These are phyloP conservation scores for Osmozyma mogii DNA, from an alignment of 805 yeast species.

Conservation along the genomic window DNA sequence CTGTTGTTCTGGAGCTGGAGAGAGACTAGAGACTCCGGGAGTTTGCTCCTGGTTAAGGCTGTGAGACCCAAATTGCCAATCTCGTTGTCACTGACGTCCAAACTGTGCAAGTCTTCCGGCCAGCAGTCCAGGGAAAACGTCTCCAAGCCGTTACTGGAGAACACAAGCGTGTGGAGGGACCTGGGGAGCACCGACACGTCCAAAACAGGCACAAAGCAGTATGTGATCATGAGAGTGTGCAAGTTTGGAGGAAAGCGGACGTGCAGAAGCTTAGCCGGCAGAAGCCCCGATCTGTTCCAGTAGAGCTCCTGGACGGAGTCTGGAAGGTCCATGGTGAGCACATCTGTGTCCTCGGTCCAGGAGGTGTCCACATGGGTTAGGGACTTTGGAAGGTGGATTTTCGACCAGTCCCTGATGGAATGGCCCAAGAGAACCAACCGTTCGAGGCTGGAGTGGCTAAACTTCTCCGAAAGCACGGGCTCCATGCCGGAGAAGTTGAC, in stretches of 20 bases:
- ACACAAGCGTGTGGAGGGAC: conserved; percentile 22
- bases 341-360: conserved; percentile 22
- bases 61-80: conserved; percentile 13
- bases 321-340: conserved; percentile 18
- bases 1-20: conserved; percentile 18
- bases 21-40: conserved; percentile 18
- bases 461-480: neutral
- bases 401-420: conserved; percentile 21
- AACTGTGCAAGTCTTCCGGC: conserved; percentile 20
- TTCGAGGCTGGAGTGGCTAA: conserved; percentile 11
- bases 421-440: conserved; percentile 29
- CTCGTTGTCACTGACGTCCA: conserved; percentile 16
- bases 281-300: conserved; percentile 23
- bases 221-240: conserved; percentile 25
- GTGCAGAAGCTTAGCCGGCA: conserved; percentile 5
- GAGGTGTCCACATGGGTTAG: conserved; percentile 27
- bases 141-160: conserved; percentile 17
- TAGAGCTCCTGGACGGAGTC: conserved; percentile 17
- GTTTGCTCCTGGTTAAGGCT: conserved; percentile 11
- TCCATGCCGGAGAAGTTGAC: conserved; percentile 9
- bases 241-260: conserved; percentile 15
- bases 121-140: conserved; percentile 10
- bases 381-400: conserved; percentile 17
- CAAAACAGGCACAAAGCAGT: conserved; percentile 17
- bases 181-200: conserved; percentile 20